A percentile compares a stretch with the other conserved stretches of the same genome.
These are phyloP conservation scores for Trichoderma semiorbis DNA, from an alignment of 2,329 filamentous ascomycete genomes.

Conservation along the genomic window DNA sequence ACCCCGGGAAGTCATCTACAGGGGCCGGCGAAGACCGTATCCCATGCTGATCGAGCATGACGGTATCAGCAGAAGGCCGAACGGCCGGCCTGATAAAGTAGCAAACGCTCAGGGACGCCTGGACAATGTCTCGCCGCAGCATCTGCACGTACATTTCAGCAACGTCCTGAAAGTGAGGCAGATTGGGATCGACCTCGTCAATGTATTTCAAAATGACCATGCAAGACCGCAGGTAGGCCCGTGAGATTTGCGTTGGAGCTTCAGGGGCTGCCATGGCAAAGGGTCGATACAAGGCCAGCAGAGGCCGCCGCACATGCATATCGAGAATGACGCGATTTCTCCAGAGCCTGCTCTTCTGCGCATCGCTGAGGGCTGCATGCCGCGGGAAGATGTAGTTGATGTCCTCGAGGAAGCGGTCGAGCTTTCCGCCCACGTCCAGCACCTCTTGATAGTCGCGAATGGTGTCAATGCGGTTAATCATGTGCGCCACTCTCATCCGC, in stretches of 20 bases:
- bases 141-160: constrained; percentile 52
- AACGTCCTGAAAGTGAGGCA: constrained; percentile 45
- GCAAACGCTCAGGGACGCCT: constrained; percentile 54
- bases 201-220: constrained; percentile 55
- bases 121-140: constrained; percentile 52
- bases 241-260: constrained; percentile 49
- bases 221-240: constrained; percentile 51
- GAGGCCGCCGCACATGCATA: constrained; percentile 51
- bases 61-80: constrained; percentile 30
- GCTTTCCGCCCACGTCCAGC: constrained; percentile 50
- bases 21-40: constrained; percentile 35
- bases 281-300: constrained; percentile 53
- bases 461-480: constrained; percentile 50
- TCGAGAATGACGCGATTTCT: constrained; percentile 49
- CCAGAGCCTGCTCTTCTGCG: constrained; percentile 50
- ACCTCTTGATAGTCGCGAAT: constrained; percentile 53
- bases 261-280: constrained; percentile 51
- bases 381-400: constrained; percentile 52
- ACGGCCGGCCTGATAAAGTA: constrained; percentile 47
- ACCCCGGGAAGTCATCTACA: constrained; percentile 34
- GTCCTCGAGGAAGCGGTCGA: constrained; percentile 53
- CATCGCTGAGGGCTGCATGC: constrained; percentile 39
- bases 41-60: constrained; percentile 30
- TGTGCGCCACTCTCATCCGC: constrained; percentile 48
- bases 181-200: constrained; percentile 49